A percentile compares a stretch with the other conserved stretches of the same genome.
These are phyloP conservation scores for Anthracocystis panici-leucophaei DNA, from an alignment of 1,284 basidiomycete genomes.

Conservation along the genomic window DNA sequence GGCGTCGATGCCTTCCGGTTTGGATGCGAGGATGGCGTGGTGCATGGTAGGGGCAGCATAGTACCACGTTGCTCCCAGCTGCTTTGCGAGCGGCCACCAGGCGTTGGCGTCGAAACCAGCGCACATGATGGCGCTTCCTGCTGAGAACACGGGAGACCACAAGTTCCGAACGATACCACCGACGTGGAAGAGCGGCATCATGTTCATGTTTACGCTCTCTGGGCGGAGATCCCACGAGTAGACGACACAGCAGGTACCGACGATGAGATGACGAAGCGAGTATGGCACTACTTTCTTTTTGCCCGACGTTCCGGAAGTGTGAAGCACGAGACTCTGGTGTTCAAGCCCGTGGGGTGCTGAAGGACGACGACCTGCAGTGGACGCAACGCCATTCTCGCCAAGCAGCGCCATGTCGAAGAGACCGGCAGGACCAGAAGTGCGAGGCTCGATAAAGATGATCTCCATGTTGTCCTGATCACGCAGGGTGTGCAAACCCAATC, in stretches of 20 bases:
- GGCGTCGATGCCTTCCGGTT: slow-evolving; percentile 62
- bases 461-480: slow-evolving; percentile 65
- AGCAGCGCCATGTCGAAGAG: slow-evolving; percentile 65
- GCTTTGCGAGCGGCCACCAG: slow-evolving; percentile 67
- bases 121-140: slow-evolving; percentile 68
- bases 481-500: slow-evolving; percentile 59
- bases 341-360: slow-evolving; percentile 61
- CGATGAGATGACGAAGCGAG: slow-evolving; percentile 67
- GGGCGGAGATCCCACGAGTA: slow-evolving; percentile 66
- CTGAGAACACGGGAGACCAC: slow-evolving; percentile 68
- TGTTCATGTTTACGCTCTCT: slow-evolving; percentile 69
- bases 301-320: slow-evolving; percentile 69
- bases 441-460: slow-evolving; percentile 66
- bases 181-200: slow-evolving; percentile 70
- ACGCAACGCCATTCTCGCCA: slow-evolving; percentile 43
- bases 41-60: slow-evolving; percentile 70
- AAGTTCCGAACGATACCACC: slow-evolving; percentile 69
- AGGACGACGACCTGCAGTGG: slow-evolving; percentile 49
- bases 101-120: slow-evolving; percentile 68
- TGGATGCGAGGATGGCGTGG: slow-evolving; percentile 68
- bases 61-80: slow-evolving; percentile 69
- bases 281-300: slow-evolving; percentile 70
- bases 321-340: slow-evolving; percentile 67
- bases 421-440: slow-evolving; percentile 62
- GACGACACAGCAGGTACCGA: slow-evolving; percentile 68